These are phyloP conservation scores for Acer campestre DNA, from an alignment of 345 rosid species.

Conservation along the genomic window DNA sequence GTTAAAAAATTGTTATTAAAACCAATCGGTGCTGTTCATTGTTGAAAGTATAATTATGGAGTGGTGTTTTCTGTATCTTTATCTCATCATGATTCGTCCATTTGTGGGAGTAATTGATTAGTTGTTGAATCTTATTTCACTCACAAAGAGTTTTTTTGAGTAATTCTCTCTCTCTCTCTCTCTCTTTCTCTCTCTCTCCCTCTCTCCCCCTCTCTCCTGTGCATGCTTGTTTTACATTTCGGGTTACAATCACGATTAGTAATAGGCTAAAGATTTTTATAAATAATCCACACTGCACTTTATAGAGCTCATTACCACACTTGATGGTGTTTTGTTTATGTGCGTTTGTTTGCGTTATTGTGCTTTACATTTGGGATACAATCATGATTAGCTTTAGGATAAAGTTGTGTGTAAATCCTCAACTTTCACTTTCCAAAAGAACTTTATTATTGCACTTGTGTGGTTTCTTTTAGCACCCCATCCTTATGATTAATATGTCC, in stretches of 20 bases:
- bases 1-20: neutral
- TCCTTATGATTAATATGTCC: neutral
- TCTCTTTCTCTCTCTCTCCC: too few relatives aligned
- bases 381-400: constrained; percentile 10
- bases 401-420: constrained; percentile 7
- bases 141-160: neutral
- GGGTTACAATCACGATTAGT: constrained; percentile 7
- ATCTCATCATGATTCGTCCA: neutral
- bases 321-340: constrained; percentile 11
- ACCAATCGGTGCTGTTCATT: neutral
- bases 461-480: neutral
- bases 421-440: neutral
- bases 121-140: neutral
- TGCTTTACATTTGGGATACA: constrained; percentile 11
- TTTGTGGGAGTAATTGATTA: neutral
- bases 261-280: neutral
- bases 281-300: neutral
- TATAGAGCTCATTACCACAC: neutral
- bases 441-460: constrained; percentile 7
- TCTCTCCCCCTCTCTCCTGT: neutral
- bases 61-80: neutral
- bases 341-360: neutral
- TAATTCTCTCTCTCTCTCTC: neutral
- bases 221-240: neutral
- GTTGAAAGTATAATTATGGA: constrained; percentile 10